phyloP scores from a whole-genome alignment of 805 yeast genomes.

The Myxozyma sirexii region DNA sequence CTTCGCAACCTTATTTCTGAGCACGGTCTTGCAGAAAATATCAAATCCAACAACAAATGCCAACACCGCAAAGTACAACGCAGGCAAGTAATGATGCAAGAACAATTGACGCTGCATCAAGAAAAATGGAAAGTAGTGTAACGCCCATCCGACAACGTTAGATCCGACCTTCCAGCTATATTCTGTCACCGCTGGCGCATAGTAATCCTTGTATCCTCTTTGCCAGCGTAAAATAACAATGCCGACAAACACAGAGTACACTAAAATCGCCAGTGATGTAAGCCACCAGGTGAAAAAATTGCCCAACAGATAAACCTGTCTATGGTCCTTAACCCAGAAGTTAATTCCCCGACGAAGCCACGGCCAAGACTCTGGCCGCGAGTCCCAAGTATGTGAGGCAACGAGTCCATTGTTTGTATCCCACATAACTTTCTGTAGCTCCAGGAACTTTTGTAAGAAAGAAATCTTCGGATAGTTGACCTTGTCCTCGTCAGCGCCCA shows the following conservation, averaged over 20 bases:
- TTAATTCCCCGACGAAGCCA: constrained; percentile 59
- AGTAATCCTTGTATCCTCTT: constrained; percentile 43
- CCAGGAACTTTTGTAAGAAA: constrained; percentile 56
- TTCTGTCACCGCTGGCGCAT: constrained; percentile 36
- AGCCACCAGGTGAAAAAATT: constrained; percentile 62
- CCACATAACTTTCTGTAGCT: constrained; percentile 62
- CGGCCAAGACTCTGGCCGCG: constrained; percentile 69
- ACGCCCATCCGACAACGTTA: constrained; percentile 69
- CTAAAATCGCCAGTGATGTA: constrained; percentile 43
- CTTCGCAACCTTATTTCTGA: constrained; percentile 50
- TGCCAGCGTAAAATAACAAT: constrained; percentile 46
- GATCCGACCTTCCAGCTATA: constrained; percentile 47
- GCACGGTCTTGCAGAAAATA: constrained; percentile 38
- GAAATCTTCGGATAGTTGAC: constrained; percentile 44
- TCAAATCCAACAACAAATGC: constrained; percentile 65
- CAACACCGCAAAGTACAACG: constrained; percentile 82
- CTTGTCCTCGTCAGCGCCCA: constrained; percentile 42
- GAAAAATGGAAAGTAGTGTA: constrained; percentile 89
- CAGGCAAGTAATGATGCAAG: constrained; percentile 91
- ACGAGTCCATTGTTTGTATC: constrained; percentile 51
- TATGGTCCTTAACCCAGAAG: constrained; percentile 53
- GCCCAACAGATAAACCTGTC: constrained; percentile 62
- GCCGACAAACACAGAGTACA: constrained; percentile 38
- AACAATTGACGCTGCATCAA: constrained; percentile 92
- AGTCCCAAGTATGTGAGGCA: constrained; percentile 53